A percentile compares a stretch with the other conserved stretches of the same genome.
Conservation (phyloP, 2,329 filamentous ascomycete species). For the Neopestalotiopsis rosae region DNA sequence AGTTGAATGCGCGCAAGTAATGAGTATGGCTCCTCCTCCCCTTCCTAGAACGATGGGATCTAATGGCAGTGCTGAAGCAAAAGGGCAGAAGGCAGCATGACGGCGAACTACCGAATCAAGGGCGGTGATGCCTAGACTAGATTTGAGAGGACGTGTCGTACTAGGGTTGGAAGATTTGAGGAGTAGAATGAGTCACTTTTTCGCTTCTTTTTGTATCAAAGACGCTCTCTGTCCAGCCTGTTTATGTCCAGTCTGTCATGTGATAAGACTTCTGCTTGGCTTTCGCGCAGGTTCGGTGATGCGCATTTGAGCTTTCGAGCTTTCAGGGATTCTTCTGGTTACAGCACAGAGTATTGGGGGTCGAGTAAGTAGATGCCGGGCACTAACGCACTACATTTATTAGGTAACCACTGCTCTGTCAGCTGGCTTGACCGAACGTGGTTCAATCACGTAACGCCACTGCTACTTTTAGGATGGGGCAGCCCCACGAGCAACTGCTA, state of each 20-base stretch:
- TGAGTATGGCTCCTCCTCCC: background rate
- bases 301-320: constrained; percentile 11
- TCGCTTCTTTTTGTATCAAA: background rate
- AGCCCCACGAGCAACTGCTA: constrained; percentile 6
- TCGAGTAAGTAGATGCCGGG: background rate
- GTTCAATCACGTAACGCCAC: constrained; percentile 7
- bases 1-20: background rate
- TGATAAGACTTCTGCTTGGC: background rate
- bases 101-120: background rate
- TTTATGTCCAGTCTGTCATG: background rate
- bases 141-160: background rate
- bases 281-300: constrained; percentile 2
- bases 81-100: background rate
- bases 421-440: constrained; percentile 6
- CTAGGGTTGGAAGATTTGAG: background rate
- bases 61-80: background rate
- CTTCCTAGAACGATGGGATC: too few relatives aligned
- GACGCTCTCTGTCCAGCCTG: background rate
- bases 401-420: constrained; percentile 11
- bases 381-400: background rate
- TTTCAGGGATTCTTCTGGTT: background rate
- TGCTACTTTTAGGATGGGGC: background rate
- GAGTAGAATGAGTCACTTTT: background rate
- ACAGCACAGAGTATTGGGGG: too few relatives aligned
- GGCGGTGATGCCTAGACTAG: background rate